Conservation (phyloP, 2,329 filamentous ascomycete genomes). For the Pseudocercospora eumusae region DNA sequence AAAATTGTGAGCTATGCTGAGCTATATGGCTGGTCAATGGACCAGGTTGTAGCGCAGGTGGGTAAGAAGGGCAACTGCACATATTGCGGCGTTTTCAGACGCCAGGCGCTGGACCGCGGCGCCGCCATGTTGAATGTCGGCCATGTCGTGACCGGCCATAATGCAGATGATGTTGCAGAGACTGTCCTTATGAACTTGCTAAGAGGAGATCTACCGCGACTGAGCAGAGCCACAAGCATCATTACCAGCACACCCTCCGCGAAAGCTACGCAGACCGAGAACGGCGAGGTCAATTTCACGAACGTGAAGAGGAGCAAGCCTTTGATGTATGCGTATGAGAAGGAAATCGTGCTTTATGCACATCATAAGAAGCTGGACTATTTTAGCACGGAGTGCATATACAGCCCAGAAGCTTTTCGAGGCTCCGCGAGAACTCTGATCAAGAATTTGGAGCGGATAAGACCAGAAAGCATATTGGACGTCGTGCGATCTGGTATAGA, state of each 20-base stretch:
- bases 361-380: conserved; percentile 97
- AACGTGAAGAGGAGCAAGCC: conserved; percentile 96
- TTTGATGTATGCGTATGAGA: conserved; percentile 97
- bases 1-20: conserved; percentile 92
- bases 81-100: conserved; percentile 93
- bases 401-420: conserved; percentile 94
- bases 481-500: conserved; percentile 94
- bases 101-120: conserved; percentile 90
- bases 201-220: conserved; percentile 80
- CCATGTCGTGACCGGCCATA: conserved; percentile 96
- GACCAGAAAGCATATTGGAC: conserved; percentile 91
- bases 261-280: conserved; percentile 20
- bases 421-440: conserved; percentile 89
- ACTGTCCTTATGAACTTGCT: conserved; percentile 97
- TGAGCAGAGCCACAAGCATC: conserved; percentile 88
- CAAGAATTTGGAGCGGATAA: conserved; percentile 90
- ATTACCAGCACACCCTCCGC: conserved; percentile 63
- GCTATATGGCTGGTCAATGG: conserved; percentile 98
- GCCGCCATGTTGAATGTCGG: conserved; percentile 83
- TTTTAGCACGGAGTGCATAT: conserved; percentile 97
- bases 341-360: conserved; percentile 97
- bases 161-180: conserved; percentile 95
- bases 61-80: conserved; percentile 99
- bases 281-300: conserved; percentile 58
- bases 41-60: conserved; percentile 92